Conservation (phyloP, 176 grass and related monocot genomes). For the Oryza brachyantha region DNA sequence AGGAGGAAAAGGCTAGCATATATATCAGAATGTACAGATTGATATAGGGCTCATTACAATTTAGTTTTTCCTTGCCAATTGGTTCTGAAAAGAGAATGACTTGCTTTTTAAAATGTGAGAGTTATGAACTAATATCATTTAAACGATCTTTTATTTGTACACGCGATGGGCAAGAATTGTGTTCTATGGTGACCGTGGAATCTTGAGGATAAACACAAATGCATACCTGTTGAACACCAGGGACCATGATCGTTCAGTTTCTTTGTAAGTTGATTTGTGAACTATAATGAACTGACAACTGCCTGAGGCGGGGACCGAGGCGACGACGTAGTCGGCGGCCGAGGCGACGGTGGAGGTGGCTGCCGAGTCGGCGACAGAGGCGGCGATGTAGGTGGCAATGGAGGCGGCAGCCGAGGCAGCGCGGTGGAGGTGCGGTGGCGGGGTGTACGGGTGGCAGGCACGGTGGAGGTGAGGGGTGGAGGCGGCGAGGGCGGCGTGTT, state of each 20-base stretch:
- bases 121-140: conserved; percentile 5
- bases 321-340: too few relatives aligned
- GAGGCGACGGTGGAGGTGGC: too few relatives aligned
- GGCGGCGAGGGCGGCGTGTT: too few relatives aligned
- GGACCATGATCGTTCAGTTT: not conserved
- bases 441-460: too few relatives aligned
- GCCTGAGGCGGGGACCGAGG: too few relatives aligned
- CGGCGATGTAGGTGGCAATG: too few relatives aligned
- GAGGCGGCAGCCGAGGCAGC: too few relatives aligned
- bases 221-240: not conserved
- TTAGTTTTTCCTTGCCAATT: conserved; percentile 21
- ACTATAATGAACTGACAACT: not conserved
- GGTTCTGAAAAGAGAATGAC: conserved; percentile 29
- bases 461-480: too few relatives aligned
- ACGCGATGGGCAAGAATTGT: not conserved
- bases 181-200: conserved; percentile 11
- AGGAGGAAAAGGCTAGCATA: not conserved
- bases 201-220: not conserved
- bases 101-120: too few relatives aligned
- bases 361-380: too few relatives aligned
- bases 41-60: conserved; percentile 23
- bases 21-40: conserved; percentile 42
- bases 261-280: conserved; percentile 14
- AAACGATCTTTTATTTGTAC: not conserved
- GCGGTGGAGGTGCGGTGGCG: too few relatives aligned